Conservation (phyloP, 225 moss, liverwort and hornwort genomes). For the Takakia lepidozioides region DNA sequence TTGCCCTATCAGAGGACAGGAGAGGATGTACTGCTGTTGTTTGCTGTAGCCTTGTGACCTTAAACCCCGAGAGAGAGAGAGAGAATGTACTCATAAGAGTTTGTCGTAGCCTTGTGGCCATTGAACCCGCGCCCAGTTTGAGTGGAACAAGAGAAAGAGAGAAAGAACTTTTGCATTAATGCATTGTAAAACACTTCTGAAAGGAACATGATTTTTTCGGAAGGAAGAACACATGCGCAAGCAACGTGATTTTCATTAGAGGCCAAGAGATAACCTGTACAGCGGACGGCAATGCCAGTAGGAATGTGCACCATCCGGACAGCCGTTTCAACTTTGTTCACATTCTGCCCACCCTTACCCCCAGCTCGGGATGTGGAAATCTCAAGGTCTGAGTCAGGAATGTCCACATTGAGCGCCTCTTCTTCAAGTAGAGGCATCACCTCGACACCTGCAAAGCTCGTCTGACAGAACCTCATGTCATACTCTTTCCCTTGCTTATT, state of each 20-base stretch:
- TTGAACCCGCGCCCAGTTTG: no score
- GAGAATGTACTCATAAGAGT: no score
- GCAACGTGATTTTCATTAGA: no score
- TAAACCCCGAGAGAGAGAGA: no score
- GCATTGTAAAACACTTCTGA: no score
- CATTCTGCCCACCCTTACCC: slow-evolving; percentile 97
- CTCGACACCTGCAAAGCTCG: slow-evolving; percentile 97
- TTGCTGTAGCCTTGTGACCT: no score
- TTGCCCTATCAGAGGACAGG: not conserved
- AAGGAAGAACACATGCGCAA: no score
- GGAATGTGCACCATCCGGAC: slow-evolving; percentile 96
- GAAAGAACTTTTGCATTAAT: no score
- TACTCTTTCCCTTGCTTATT: not conserved
- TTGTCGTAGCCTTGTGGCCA: no score
- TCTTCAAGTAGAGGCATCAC: slow-evolving; percentile 94
- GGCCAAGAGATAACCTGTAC: slow-evolving; percentile 57
- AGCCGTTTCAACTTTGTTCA: slow-evolving; percentile 96
- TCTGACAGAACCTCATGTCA: slow-evolving; percentile 19
- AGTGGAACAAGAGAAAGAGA: no score
- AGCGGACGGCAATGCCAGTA: slow-evolving; percentile 79
- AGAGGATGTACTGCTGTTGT: no score
- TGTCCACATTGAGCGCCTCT: slow-evolving; percentile 69
- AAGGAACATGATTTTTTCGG: no score
- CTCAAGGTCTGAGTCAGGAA: slow-evolving; percentile 82
- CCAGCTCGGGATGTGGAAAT: slow-evolving; percentile 86